Conservation (phyloP, 108 stramenopile species). For the Cyclostephanos tholiformis region DNA sequence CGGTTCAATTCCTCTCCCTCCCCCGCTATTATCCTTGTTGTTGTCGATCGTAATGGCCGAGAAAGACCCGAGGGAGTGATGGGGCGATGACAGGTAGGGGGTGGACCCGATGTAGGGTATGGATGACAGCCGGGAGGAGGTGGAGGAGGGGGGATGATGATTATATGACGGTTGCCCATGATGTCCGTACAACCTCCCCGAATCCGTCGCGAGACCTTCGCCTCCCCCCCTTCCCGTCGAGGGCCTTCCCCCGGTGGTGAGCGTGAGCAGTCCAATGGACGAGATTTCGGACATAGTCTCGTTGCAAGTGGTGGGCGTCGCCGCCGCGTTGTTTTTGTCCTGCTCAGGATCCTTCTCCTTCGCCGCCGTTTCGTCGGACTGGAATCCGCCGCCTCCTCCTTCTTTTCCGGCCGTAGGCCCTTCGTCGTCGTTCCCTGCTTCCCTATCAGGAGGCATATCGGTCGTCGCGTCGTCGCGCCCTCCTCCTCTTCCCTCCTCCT, state of each 20-base stretch:
- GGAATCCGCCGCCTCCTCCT: not conserved
- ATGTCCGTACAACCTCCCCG: not conserved
- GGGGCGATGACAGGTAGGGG: not conserved
- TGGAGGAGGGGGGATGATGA: not conserved
- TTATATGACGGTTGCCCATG: not conserved
- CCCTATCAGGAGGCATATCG: too few relatives aligned
- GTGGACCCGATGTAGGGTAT: not conserved
- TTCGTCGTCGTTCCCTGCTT: not conserved
- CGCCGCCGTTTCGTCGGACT: not conserved
- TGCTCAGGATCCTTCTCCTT: not conserved
- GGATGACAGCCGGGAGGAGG: not conserved
- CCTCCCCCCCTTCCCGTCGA: not conserved
- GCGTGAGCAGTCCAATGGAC: not conserved
- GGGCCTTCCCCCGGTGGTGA: not conserved
- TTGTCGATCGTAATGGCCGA: conserved; percentile 15
- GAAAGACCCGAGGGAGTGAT: conserved; percentile 8
- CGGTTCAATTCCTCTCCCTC: too few relatives aligned
- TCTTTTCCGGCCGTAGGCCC: not conserved
- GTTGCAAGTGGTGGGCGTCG: conserved; percentile 9
- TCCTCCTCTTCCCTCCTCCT: too few relatives aligned
- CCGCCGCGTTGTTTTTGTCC: not conserved
- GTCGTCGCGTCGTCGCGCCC: not conserved
- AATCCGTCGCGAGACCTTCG: not conserved
- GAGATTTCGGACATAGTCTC: conserved; percentile 5
- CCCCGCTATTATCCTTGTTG: not conserved